phyloP scores from a whole-genome alignment of 352 stramenopile genomes.

The Pythium apleroticum region DNA sequence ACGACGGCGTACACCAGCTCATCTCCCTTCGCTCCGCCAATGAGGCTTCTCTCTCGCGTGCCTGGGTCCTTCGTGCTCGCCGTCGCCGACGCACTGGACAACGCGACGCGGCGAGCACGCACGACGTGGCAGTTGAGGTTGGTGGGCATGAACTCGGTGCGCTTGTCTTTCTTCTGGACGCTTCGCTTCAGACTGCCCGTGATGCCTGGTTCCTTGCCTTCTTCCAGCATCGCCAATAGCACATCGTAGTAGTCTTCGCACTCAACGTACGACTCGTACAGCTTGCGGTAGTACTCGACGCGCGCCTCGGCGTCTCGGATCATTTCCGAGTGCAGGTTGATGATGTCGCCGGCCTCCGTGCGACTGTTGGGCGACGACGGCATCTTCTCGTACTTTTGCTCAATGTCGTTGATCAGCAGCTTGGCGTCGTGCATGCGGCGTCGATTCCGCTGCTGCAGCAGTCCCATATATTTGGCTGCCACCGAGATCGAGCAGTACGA shows the following conservation, averaged over 20 bases:
- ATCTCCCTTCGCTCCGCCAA: constrained; percentile 30
- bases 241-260: constrained; percentile 72
- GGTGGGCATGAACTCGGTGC: constrained; percentile 82
- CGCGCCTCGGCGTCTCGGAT: constrained; percentile 52
- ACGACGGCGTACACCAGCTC: constrained; percentile 74
- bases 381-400: constrained; percentile 47
- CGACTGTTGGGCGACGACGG: constrained; percentile 33
- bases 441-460: constrained; percentile 69
- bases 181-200: constrained; percentile 83
- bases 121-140: constrained; percentile 86
- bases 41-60: constrained; percentile 17
- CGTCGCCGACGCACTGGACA: constrained; percentile 30
- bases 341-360: constrained; percentile 27
- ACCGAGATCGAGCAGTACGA: constrained; percentile 85
- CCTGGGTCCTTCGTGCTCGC: constrained; percentile 14
- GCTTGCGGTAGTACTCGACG: constrained; percentile 59
- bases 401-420: constrained; percentile 51
- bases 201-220: constrained; percentile 80
- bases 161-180: constrained; percentile 86
- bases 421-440: constrained; percentile 57
- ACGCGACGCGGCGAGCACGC: constrained; percentile 53
- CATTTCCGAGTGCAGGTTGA: constrained; percentile 37
- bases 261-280: constrained; percentile 60
- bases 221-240: constrained; percentile 64
- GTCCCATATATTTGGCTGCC: constrained; percentile 74